Base-by-base conservation (phyloP, 140 eudicot genomes). In the Anethum foeniculum region DNA sequence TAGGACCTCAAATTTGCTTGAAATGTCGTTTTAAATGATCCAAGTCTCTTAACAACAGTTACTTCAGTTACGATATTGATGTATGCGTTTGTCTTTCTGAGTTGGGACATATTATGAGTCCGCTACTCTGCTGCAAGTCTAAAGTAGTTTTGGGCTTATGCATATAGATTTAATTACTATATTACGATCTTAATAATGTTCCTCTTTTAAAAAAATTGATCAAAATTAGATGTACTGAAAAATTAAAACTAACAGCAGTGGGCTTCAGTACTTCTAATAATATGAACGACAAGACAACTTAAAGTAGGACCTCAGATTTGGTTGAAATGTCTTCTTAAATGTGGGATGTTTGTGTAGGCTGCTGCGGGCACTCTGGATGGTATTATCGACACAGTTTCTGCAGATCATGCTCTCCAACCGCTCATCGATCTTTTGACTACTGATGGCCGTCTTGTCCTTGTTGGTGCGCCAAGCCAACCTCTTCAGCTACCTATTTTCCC, bases 391-490 rank as follows among this genome's bases (percentile, higher is more conserved):
- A 79, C 81, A 7, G 82, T 79, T 5, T 79, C 82, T 18, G 82
- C 82, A 0, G 62, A 60, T 38, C 81, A 78, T 64, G 52, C 75
- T 60, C 41, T 78, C 6, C 18, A 38, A 78, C 81, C 81, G 21
- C 71, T 78, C 9, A 38, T 78, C 8, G 44, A 60, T 5, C 41
- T 78, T 8, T 60, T 78, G 81, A 78, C 67, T 47, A 10, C 73
- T 39, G 56, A 78, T 13, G 81, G 73, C 21, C 9, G 28, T 46
- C 81, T 79, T 43, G 46, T 79, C 76, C 64, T 79, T 6, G 76
- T 79, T 46, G 82, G 82, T 12, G 82, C 64, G 46, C 82, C 82
- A 30, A 47, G 15, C 82, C 32, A 79, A 46, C 82, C 82, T 16
- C 82, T 79, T 44, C 44, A 79, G 47, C 64, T 79, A 32, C 76